Conservation (phyloP, 768 basidiomycete species). For the Nidula microcarpa region DNA sequence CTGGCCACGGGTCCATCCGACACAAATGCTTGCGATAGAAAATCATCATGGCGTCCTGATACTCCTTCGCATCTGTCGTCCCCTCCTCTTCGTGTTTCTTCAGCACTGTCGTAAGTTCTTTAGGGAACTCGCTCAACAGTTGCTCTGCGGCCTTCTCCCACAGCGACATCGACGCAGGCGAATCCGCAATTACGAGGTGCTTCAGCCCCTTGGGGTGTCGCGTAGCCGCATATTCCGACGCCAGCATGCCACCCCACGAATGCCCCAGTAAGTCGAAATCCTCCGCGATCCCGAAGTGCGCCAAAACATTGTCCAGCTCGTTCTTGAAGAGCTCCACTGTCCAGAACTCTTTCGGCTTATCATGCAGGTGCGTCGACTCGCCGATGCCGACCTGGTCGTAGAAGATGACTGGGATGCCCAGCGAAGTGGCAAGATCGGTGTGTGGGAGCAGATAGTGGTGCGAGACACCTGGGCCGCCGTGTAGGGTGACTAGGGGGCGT, state of each 20-base stretch:
- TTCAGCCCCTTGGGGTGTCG: slow-evolving; percentile 40
- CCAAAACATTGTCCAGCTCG: slow-evolving; percentile 45
- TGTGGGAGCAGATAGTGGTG: slow-evolving; percentile 37
- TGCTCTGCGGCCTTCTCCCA: slow-evolving; percentile 30
- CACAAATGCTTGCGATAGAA: slow-evolving; percentile 44
- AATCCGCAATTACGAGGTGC: slow-evolving; percentile 40
- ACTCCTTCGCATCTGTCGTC: slow-evolving; percentile 40
- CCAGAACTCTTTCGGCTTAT: slow-evolving; percentile 51
- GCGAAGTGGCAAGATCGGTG: slow-evolving; percentile 29
- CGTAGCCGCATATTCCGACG: slow-evolving; percentile 23
- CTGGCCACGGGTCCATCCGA: slow-evolving; percentile 40
- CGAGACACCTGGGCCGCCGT: slow-evolving; percentile 51
- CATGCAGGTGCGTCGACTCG: slow-evolving; percentile 49
- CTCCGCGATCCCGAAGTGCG: slow-evolving; percentile 36
- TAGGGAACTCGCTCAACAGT: slow-evolving; percentile 31
- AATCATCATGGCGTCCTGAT: slow-evolving; percentile 33
- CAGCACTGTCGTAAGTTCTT: slow-evolving; percentile 33
- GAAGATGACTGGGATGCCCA: slow-evolving; percentile 43
- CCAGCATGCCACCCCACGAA: slow-evolving; percentile 53
- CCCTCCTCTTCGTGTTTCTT: slow-evolving; percentile 41
- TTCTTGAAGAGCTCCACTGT: slow-evolving; percentile 45
- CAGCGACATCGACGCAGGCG: slow-evolving; percentile 40
- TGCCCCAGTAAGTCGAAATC: slow-evolving; percentile 50
- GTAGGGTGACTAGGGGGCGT: slow-evolving; percentile 45
- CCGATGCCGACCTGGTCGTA: slow-evolving; percentile 59